Evolutionary conservation across 306 rosid genomes (phyloP).

Genomic region (Hippophae gyantsensis): DNA sequence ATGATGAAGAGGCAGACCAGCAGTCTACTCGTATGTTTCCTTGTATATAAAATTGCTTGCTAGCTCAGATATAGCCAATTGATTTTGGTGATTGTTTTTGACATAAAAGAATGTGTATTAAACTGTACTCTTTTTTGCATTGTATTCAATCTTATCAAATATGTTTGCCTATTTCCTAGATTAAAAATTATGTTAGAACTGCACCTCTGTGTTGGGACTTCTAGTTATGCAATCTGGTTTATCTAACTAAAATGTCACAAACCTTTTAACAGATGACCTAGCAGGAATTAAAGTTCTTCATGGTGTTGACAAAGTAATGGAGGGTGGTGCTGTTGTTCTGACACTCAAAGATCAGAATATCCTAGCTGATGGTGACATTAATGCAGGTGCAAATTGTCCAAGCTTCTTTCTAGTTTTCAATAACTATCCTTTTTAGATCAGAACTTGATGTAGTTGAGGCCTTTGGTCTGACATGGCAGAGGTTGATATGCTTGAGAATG

Average conservation of each 20-base stretch:
- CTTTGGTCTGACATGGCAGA: slow-evolving; percentile 48
- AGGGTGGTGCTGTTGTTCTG: slow-evolving; percentile 89
- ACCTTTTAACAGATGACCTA: slow-evolving; percentile 42
- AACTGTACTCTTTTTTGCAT: background rate
- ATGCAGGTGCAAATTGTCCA: slow-evolving; percentile 53
- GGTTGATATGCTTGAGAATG: slow-evolving; percentile 82
- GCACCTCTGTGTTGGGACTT: background rate
- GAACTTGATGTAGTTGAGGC: slow-evolving; percentile 20
- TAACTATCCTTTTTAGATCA: slow-evolving; percentile 18
- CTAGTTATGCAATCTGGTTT: background rate
- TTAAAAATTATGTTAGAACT: background rate
- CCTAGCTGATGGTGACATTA: slow-evolving; percentile 77
- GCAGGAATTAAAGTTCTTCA: slow-evolving; percentile 93
- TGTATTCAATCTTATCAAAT: background rate
- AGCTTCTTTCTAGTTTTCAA: slow-evolving; percentile 12
- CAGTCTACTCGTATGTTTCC: slow-evolving; percentile 36
- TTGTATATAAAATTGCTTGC: background rate
- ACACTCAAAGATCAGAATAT: slow-evolving; percentile 88
- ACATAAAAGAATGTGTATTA: background rate
- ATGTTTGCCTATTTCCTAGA: background rate
- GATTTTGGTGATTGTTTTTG: background rate
- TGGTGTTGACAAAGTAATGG: slow-evolving; percentile 86
- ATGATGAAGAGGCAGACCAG: slow-evolving; percentile 49
- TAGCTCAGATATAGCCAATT: background rate
- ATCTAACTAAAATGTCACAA: slow-evolving; percentile 12